A percentile compares a stretch with the other conserved stretches of the same genome.
These are phyloP conservation scores for Xylaria sp. DNA, from an alignment of 2,329 filamentous ascomycete species.

Conservation along the genomic window DNA sequence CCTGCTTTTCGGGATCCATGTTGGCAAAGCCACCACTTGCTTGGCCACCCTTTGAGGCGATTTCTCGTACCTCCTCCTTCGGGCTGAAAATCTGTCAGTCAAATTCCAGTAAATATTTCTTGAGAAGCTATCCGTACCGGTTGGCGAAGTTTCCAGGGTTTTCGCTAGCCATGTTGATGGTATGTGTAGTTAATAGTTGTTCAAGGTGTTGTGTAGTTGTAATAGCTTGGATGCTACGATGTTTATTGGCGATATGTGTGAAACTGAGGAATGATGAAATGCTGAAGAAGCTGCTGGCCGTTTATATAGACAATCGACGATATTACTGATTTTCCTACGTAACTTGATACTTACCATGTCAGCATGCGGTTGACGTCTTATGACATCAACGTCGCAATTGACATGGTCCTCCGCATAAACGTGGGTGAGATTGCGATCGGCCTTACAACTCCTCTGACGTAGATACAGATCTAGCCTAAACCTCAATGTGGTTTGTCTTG, in stretches of 20 bases:
- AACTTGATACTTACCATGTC: neutral
- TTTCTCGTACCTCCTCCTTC: conserved; percentile 35
- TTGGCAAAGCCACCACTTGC: neutral
- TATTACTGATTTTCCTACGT: neutral
- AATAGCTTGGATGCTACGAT: neutral
- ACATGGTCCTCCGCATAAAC: neutral
- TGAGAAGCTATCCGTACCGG: conserved; percentile 10
- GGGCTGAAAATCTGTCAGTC: conserved; percentile 16
- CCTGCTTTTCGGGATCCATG: too few species aligned
- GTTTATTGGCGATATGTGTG: neutral
- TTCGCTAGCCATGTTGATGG: conserved; percentile 13
- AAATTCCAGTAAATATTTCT: neutral
- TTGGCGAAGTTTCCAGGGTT: conserved; percentile 36
- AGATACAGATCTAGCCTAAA: neutral
- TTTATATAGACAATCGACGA: neutral
- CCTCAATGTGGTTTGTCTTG: neutral
- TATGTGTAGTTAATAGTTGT: neutral
- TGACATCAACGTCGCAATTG: conserved; percentile 10
- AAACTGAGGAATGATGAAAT: neutral
- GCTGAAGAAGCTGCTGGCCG: neutral
- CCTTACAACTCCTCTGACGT: conserved; percentile 8
- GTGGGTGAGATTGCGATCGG: neutral
- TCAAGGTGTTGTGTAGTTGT: neutral
- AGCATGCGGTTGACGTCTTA: neutral
- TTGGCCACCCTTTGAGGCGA: conserved; percentile 27